Evolutionary conservation across 2,329 filamentous ascomycete species (phyloP).

Genomic region (Aspergillus transmontanensis): DNA sequence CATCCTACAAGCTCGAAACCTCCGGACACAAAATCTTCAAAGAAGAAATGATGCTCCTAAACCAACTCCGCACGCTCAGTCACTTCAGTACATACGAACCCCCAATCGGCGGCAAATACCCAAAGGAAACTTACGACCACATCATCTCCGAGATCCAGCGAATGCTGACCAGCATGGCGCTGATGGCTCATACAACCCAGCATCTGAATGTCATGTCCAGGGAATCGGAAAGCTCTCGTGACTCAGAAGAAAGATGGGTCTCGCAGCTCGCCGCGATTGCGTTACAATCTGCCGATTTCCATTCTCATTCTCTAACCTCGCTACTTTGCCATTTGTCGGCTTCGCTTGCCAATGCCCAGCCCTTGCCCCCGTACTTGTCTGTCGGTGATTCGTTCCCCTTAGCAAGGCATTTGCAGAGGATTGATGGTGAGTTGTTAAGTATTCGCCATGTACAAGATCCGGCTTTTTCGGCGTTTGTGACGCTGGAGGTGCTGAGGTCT

Average conservation of each 20-base stretch:
- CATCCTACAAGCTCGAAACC: constrained; percentile 51
- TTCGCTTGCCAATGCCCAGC: constrained; percentile 63
- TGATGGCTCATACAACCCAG: constrained; percentile 64
- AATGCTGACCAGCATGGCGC: constrained; percentile 63
- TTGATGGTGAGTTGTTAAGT: constrained; percentile 62
- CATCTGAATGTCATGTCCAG: constrained; percentile 46
- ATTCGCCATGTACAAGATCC: constrained; percentile 67
- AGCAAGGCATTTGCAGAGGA: constrained; percentile 56
- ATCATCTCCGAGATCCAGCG: constrained; percentile 59
- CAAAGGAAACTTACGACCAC: constrained; percentile 62
- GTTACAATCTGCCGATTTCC: constrained; percentile 56
- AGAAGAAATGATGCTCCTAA: constrained; percentile 66
- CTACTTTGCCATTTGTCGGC: constrained; percentile 69
- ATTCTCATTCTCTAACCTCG: constrained; percentile 51
- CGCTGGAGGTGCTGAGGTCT: constrained; percentile 61
- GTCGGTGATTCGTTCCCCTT: constrained; percentile 64
- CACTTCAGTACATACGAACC: constrained; percentile 70
- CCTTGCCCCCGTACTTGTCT: constrained; percentile 68
- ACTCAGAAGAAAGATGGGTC: constrained; percentile 56
- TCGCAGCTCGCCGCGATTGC: constrained; percentile 60
- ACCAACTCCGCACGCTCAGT: constrained; percentile 62
- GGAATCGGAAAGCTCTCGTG: constrained; percentile 17
- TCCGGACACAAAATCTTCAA: constrained; percentile 61
- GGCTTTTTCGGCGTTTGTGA: constrained; percentile 72
- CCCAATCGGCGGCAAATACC: constrained; percentile 72